A percentile compares a stretch with the other conserved stretches of the same genome.
phyloP scores from a whole-genome alignment of 495 filamentous ascomycete genomes.

The Lindgomyces ingoldianus region DNA sequence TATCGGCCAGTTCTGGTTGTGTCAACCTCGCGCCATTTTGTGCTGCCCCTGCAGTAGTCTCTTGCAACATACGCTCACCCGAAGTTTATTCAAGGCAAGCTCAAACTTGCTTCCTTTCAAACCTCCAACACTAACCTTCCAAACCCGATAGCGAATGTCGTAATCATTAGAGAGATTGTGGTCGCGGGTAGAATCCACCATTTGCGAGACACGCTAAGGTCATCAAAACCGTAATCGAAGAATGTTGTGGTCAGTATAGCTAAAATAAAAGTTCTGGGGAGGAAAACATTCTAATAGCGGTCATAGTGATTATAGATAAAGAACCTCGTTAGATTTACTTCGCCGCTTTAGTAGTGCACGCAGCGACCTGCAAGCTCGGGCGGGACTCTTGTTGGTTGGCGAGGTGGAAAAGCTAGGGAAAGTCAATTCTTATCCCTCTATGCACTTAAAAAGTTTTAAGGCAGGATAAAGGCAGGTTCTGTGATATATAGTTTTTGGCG shows the following conservation, averaged over 20 bases:
- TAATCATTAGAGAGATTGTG: conserved; percentile 11
- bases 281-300: conserved; percentile 47
- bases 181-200: conserved; percentile 26
- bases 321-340: conserved; percentile 44
- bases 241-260: conserved; percentile 28
- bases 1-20: no score
- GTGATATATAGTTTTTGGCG: neutral
- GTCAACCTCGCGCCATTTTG: no score
- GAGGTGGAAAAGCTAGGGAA: conserved; percentile 26
- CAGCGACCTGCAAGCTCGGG: conserved; percentile 32
- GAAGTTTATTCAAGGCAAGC: no score
- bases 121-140: conserved; percentile 1
- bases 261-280: conserved; percentile 44
- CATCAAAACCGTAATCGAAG: conserved; percentile 10
- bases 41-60: no score
- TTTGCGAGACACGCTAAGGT: conserved; percentile 1
- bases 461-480: neutral
- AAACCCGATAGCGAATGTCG: conserved; percentile 15
- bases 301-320: conserved; percentile 47
- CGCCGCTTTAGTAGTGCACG: conserved; percentile 38
- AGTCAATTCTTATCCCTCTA: neutral
- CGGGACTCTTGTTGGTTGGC: conserved; percentile 18
- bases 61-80: no score
- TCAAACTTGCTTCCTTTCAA: no score
- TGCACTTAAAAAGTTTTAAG: neutral